Percentiles rank a stretch among this genome's conserved stretches.
Conservation (phyloP, 2,329 filamentous ascomycete species). For the Sporothrix inflata region DNA sequence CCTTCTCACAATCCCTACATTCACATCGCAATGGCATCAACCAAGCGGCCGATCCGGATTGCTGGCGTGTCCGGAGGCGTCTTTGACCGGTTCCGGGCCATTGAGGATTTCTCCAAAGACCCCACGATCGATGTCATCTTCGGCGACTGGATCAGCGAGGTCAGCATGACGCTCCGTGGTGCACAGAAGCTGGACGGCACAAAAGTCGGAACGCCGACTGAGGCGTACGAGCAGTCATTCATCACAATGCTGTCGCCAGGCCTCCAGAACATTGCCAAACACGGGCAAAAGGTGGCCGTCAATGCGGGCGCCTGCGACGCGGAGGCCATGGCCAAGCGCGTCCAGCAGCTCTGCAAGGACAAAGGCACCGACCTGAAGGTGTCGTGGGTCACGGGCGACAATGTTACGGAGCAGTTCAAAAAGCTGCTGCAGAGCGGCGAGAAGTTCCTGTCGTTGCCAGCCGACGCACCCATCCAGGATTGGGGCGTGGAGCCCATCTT, state of each 20-base stretch:
- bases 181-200: constrained; percentile 9
- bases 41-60: constrained; percentile 1
- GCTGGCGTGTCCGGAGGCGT: constrained; percentile 12
- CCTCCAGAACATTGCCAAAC: constrained; percentile 6
- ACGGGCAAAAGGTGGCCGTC: constrained; percentile 17
- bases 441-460: constrained; percentile 14
- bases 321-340: constrained; percentile 5
- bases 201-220: background rate
- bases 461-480: constrained; percentile 20
- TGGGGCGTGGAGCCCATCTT: constrained; percentile 31
- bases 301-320: constrained; percentile 14
- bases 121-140: constrained; percentile 16
- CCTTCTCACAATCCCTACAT: background rate
- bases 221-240: constrained; percentile 18
- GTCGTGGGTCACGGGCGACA: constrained; percentile 12
- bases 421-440: constrained; percentile 6
- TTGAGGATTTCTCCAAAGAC: constrained; percentile 21
- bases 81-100: constrained; percentile 18
- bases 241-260: constrained; percentile 4
- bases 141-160: constrained; percentile 20
- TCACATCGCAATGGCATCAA: background rate
- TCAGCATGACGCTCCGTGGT: constrained; percentile 10
- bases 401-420: constrained; percentile 14
- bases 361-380: background rate
- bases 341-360: constrained; percentile 18